phyloP scores from a whole-genome alignment of 257 asterid species.

The Echites panduratus region DNA sequence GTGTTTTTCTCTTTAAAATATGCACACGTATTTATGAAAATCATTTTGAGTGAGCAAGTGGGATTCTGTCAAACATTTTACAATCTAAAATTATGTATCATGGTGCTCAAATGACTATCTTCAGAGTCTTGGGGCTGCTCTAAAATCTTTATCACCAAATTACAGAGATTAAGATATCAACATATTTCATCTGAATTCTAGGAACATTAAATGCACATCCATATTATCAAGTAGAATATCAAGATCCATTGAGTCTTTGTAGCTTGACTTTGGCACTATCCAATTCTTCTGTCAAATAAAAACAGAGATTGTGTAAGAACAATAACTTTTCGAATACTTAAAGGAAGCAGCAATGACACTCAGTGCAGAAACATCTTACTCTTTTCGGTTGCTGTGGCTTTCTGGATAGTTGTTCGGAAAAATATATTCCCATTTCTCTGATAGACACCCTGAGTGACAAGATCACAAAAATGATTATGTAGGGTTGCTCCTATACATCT shows the following conservation, averaged over 20 bases:
- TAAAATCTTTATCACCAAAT: not conserved
- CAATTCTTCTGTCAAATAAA: too few relatives aligned
- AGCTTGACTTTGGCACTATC: too few relatives aligned
- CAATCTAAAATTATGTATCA: not conserved
- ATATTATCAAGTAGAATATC: conserved; percentile 10
- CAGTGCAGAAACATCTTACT: conserved; percentile 35
- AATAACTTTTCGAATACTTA: not conserved
- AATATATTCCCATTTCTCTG: conserved; percentile 67
- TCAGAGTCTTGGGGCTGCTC: not conserved
- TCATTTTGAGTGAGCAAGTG: not conserved
- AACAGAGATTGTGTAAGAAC: too few relatives aligned
- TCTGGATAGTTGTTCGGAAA: conserved; percentile 56
- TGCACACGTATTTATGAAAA: not conserved
- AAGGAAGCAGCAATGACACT: not conserved
- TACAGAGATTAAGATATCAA: not conserved
- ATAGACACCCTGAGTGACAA: conserved; percentile 51
- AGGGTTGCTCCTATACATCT: not conserved
- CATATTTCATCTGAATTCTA: not conserved
- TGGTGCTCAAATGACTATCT: not conserved
- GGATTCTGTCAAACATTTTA: not conserved
- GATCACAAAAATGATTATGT: not conserved
- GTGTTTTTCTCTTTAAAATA: not conserved
- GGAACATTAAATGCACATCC: not conserved
- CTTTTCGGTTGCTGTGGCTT: conserved; percentile 60
- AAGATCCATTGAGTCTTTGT: conserved; percentile 36